Evolutionary conservation across 345 rosid species (phyloP).

Genomic region (Salix viminalis): DNA sequence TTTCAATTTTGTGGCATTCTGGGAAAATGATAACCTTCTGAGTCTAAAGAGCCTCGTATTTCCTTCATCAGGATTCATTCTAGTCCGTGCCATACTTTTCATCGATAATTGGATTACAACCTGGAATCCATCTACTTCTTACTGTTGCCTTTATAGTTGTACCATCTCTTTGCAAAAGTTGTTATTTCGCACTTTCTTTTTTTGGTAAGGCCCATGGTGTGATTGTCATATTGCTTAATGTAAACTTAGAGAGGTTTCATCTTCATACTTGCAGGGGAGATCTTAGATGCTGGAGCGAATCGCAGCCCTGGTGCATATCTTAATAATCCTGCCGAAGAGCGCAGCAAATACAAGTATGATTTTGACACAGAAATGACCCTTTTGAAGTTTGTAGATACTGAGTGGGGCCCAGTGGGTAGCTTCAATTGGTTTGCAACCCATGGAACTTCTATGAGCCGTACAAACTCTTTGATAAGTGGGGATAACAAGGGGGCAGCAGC

Average conservation of each 20-base stretch:
- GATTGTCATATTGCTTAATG: not conserved
- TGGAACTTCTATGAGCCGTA: constrained; percentile 97
- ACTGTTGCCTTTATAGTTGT: not conserved
- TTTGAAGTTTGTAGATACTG: constrained; percentile 82
- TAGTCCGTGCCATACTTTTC: not conserved
- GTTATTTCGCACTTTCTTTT: not conserved
- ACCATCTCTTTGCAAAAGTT: not conserved
- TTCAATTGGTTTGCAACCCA: constrained; percentile 99
- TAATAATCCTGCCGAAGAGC: constrained; percentile 75
- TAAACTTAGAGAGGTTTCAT: constrained; percentile 11
- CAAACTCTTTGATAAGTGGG: constrained; percentile 93
- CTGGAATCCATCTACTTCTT: not conserved
- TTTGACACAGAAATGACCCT: constrained; percentile 97
- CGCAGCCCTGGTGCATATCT: constrained; percentile 99
- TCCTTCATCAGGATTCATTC: not conserved
- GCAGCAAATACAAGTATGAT: constrained; percentile 64
- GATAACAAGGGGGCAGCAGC: constrained; percentile 99
- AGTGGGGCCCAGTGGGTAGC: constrained; percentile 94
- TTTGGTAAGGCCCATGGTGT: not conserved
- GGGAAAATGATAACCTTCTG: not conserved
- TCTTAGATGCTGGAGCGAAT: constrained; percentile 81
- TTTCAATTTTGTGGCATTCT: not conserved
- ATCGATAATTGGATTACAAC: not conserved
- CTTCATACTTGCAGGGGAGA: constrained; percentile 58
- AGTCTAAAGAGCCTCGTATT: not conserved